These are phyloP conservation scores for Trametes sanguinea DNA, from an alignment of 768 basidiomycete genomes.

Conservation along the genomic window DNA sequence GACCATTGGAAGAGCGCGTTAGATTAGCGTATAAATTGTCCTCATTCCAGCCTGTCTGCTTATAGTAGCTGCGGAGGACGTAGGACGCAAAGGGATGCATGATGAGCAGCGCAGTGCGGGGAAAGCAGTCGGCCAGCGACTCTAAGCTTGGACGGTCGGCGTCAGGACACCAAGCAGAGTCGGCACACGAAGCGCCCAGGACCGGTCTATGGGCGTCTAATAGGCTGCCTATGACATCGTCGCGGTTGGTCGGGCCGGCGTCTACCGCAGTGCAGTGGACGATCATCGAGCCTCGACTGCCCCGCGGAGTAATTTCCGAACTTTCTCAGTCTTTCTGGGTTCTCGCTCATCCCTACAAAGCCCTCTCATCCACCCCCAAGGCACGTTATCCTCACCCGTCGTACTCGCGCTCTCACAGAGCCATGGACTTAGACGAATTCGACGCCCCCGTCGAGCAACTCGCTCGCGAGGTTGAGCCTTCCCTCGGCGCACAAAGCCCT, in stretches of 20 bases:
- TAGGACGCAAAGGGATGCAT: conserved; percentile 91
- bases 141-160: not conserved
- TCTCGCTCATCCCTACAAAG: not conserved
- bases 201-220: conserved; percentile 3
- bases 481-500: not conserved
- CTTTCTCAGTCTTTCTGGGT: conserved; percentile 4
- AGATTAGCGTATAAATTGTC: conserved; percentile 92
- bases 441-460: conserved; percentile 26
- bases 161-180: not conserved
- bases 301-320: not conserved
- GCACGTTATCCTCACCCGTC: not conserved
- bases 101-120: not conserved
- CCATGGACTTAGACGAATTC: conserved; percentile 45
- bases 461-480: conserved; percentile 3
- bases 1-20: conserved; percentile 87
- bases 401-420: not conserved
- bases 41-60: conserved; percentile 95
- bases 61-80: conserved; percentile 87
- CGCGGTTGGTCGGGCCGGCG: conserved; percentile 9
- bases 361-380: not conserved
- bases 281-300: not conserved
- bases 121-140: conserved; percentile 22
- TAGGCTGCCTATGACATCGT: not conserved
- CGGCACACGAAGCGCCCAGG: conserved; percentile 3
- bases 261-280: conserved; percentile 8